Evolutionary conservation across 495 filamentous ascomycete genomes (phyloP).

Genomic region (Podospora anserina): DNA sequence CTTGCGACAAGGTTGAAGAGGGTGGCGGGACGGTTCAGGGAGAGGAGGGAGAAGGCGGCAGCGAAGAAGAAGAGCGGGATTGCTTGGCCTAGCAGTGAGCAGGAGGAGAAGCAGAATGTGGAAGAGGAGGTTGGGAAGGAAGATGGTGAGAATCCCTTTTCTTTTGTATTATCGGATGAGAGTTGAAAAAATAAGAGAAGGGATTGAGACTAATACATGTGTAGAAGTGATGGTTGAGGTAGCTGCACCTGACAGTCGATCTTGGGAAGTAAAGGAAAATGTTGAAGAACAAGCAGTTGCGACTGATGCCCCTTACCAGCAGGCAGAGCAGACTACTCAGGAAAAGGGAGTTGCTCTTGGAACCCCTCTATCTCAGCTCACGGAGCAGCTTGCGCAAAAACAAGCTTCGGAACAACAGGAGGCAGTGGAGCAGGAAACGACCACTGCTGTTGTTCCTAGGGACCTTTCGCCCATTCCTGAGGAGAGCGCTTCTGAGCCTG

Average conservation of each 20-base stretch:
- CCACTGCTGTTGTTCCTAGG: not conserved
- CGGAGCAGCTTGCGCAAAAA: no score
- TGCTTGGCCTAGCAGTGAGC: slow-evolving; percentile 1
- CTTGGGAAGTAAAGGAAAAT: not conserved
- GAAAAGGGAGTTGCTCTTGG: not conserved
- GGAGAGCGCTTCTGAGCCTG: slow-evolving; percentile 13
- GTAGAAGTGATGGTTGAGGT: not conserved
- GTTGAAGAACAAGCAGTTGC: not conserved
- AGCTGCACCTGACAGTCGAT: not conserved
- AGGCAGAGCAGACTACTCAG: not conserved
- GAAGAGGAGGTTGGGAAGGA: slow-evolving; percentile 21
- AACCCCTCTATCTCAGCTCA: no score
- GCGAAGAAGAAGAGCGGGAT: not conserved
- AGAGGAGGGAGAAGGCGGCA: not conserved
- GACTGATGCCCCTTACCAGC: not conserved
- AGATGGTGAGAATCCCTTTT: not conserved
- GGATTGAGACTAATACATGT: not conserved
- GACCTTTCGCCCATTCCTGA: not conserved
- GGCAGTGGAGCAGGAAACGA: no score
- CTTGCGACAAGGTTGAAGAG: slow-evolving; percentile 4
- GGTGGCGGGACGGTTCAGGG: not conserved
- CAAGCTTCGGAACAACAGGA: no score
- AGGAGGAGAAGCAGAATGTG: slow-evolving; percentile 25
- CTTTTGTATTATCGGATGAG: not conserved
- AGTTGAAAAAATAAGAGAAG: slow-evolving; percentile 13